Conservation (phyloP, 2,329 filamentous ascomycete genomes). For the Diaporthe destruens region DNA sequence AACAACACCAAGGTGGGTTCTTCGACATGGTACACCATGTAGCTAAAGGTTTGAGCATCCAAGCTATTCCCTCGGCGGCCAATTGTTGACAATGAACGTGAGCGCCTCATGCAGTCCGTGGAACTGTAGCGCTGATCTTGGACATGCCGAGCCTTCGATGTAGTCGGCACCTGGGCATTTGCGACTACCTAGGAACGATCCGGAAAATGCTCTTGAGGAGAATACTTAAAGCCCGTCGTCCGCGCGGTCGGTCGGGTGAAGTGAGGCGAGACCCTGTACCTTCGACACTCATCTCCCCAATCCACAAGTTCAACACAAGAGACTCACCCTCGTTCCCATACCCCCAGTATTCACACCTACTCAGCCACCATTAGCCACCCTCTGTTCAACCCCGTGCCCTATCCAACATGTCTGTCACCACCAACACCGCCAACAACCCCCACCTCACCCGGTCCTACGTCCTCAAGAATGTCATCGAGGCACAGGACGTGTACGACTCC, state of each 20-base stretch:
- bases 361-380: not conserved
- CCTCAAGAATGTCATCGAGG: slow-evolving; percentile 21
- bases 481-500: slow-evolving; percentile 28
- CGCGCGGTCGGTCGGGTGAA: slow-evolving; percentile 2
- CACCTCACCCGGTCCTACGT: slow-evolving; percentile 32
- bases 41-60: slow-evolving; percentile 32
- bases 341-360: not conserved
- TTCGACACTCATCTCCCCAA: slow-evolving; percentile 6
- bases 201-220: slow-evolving; percentile 4
- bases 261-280: not conserved
- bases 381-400: not conserved
- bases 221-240: slow-evolving; percentile 21
- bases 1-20: slow-evolving; percentile 16
- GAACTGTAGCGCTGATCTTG: slow-evolving; percentile 27
- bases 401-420: slow-evolving; percentile 26
- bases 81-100: slow-evolving; percentile 28
- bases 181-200: too few relatives aligned
- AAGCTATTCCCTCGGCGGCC: slow-evolving; percentile 26
- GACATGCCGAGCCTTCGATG: slow-evolving; percentile 33
- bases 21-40: slow-evolving; percentile 32
- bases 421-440: slow-evolving; percentile 32
- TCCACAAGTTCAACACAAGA: slow-evolving; percentile 9
- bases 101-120: slow-evolving; percentile 27
- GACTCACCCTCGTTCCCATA: not conserved
- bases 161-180: too few relatives aligned